Base-by-base conservation (phyloP, 2,329 filamentous ascomycete genomes). In the Calonectria fujianensis region DNA sequence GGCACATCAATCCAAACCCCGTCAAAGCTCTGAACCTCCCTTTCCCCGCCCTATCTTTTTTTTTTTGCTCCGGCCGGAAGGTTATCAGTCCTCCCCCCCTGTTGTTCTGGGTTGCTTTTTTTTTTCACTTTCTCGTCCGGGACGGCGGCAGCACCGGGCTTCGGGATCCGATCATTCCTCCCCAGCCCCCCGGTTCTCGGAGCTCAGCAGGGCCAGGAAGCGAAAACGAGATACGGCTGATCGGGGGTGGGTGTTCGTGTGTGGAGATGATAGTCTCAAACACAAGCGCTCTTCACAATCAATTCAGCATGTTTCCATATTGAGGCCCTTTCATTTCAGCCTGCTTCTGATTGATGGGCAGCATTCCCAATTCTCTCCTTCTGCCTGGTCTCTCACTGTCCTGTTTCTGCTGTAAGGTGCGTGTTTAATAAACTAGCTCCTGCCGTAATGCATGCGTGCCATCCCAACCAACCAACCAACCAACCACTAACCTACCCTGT, bases 251-350 rank as follows among this genome's bases (percentile, higher is more conserved):
- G 32, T 32, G 32, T 39, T 39, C 32, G 37, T 39, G n/a, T 24
- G 45, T 48, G 45, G 45, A 48, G 45, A 48, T 48, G 11, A n/a
- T 27, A 35, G 32, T 27, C n/a, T 59, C 54, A 59, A 59, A 59
- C 54, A 59, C 54, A 59, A 59, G 54, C 31, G 54, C 27, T 37
- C 54, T 59, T 57, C 45, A 48, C 45, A 48, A 11, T 57, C 20
- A 35, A 35, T 8, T 9, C 52, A 57, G 9, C 31, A 57, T 57
- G 24, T 32, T 32, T 35, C 31, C 29, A 5, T 57, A 2, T 35
- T 31, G 18, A 27, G 31, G 31, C 52, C 24, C 24, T 54, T 54
- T 57, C 45, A 48, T 48, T 24, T 48, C 20, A 13, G 24, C 2
- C 2, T 48, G 41, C 41, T 48, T n/a, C 5, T 20, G 16, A 8